phyloP scores from a whole-genome alignment of 306 rosid species.

The Prosopis cineraria region DNA sequence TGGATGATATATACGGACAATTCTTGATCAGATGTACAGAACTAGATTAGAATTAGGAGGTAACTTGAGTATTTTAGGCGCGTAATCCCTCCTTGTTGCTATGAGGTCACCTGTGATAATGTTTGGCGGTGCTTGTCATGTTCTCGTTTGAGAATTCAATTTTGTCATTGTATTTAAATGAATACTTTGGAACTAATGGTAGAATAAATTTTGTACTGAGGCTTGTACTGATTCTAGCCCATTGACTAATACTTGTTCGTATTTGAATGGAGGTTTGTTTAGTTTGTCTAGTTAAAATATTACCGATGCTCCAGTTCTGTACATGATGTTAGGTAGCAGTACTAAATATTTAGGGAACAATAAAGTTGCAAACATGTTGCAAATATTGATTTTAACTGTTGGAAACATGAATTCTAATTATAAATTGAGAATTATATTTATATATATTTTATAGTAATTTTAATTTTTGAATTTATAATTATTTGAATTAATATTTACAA shows the following conservation, averaged over 20 bases:
- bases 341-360: not conserved
- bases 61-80: constrained; percentile 34
- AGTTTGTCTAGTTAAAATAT: not conserved
- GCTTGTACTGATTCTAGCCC: not conserved
- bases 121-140: constrained; percentile 7
- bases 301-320: not conserved
- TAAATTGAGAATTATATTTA: too few relatives aligned
- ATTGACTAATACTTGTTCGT: not conserved
- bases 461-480: too few relatives aligned
- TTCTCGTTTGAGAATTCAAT: constrained; percentile 49
- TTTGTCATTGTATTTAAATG: constrained; percentile 37
- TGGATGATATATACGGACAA: constrained; percentile 9
- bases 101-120: constrained; percentile 25
- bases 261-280: not conserved
- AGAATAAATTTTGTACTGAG: constrained; percentile 23
- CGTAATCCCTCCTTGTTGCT: constrained; percentile 28
- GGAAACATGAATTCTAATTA: too few relatives aligned
- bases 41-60: constrained; percentile 37
- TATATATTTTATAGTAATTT: too few relatives aligned
- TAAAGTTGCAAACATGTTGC: too few relatives aligned
- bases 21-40: constrained; percentile 40
- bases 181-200: constrained; percentile 19
- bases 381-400: too few relatives aligned
- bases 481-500: too few relatives aligned
- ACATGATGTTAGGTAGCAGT: not conserved